These are phyloP conservation scores for Glycyrrhiza uralensis DNA, from an alignment of 306 rosid species.

Conservation along the genomic window DNA sequence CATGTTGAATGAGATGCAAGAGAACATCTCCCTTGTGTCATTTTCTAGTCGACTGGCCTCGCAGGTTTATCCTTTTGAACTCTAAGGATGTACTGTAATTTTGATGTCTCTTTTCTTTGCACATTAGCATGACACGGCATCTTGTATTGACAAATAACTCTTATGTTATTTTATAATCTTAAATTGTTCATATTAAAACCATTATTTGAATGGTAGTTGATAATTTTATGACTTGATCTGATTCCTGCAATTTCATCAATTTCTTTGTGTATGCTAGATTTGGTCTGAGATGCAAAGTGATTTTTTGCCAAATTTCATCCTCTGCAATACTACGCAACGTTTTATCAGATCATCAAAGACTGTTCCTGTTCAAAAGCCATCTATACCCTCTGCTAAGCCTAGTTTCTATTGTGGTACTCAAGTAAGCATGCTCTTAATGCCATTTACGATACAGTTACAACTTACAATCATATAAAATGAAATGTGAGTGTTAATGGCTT, in stretches of 20 bases:
- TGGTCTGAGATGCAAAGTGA: slow-evolving; percentile 99
- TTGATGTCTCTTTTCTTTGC: slow-evolving; percentile 7
- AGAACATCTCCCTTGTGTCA: slow-evolving; percentile 89
- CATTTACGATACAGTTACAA: neutral
- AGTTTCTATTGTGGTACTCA: slow-evolving; percentile 89
- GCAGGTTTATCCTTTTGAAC: slow-evolving; percentile 61
- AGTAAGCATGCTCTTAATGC: slow-evolving; percentile 46
- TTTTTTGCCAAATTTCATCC: slow-evolving; percentile 87
- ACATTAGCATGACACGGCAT: neutral
- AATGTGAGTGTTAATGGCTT: slow-evolving; percentile 5
- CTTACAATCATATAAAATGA: slow-evolving; percentile 8
- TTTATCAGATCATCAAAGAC: slow-evolving; percentile 80
- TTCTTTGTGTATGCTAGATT: slow-evolving; percentile 57
- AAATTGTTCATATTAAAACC: slow-evolving; percentile 6
- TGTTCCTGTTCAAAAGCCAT: slow-evolving; percentile 88
- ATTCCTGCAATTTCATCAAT: slow-evolving; percentile 24
- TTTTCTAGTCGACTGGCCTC: slow-evolving; percentile 95
- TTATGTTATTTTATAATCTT: neutral
- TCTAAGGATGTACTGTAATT: slow-evolving; percentile 5
- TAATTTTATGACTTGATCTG: slow-evolving; percentile 13
- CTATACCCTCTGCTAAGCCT: slow-evolving; percentile 92
- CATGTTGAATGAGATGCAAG: slow-evolving; percentile 97
- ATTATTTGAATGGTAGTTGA: slow-evolving; percentile 15
- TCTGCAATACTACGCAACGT: slow-evolving; percentile 95
- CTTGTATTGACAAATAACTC: neutral